A percentile compares a stretch with the other conserved stretches of the same genome.
Evolutionary conservation across 257 asterid species (phyloP).

Genomic region (Salvia hispanica): DNA sequence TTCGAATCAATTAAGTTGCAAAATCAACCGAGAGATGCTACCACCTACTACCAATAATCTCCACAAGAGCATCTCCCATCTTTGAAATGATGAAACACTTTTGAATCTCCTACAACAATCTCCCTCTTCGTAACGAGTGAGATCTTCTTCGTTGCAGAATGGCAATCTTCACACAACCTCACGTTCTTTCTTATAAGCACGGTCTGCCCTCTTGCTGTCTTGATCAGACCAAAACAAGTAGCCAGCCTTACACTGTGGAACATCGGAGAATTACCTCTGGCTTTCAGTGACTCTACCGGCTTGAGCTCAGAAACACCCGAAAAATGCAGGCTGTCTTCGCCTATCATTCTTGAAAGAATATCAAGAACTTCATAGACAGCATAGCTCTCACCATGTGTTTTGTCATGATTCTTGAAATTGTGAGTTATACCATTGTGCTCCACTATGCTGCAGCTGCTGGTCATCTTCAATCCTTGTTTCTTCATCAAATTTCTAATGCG

Average conservation of each 20-base stretch:
- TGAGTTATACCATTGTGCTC: slow-evolving; percentile 45
- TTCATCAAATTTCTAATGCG: slow-evolving; percentile 46
- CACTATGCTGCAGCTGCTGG: slow-evolving; percentile 42
- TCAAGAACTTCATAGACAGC: slow-evolving; percentile 45
- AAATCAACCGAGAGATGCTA: neutral
- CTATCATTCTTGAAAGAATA: slow-evolving; percentile 45
- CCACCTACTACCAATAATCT: slow-evolving; percentile 63
- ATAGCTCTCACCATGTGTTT: slow-evolving; percentile 34
- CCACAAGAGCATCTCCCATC: slow-evolving; percentile 64
- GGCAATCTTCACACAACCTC: slow-evolving; percentile 65
- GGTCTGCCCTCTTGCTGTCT: slow-evolving; percentile 46
- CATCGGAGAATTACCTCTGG: slow-evolving; percentile 33
- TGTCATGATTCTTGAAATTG: slow-evolving; percentile 51
- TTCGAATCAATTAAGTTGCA: neutral
- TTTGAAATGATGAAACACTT: slow-evolving; percentile 60
- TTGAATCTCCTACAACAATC: slow-evolving; percentile 61
- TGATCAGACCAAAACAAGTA: slow-evolving; percentile 55
- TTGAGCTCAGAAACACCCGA: slow-evolving; percentile 32
- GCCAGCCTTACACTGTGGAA: slow-evolving; percentile 70
- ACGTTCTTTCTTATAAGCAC: slow-evolving; percentile 61
- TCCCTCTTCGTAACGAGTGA: slow-evolving; percentile 54
- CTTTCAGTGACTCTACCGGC: slow-evolving; percentile 34
- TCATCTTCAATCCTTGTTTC: slow-evolving; percentile 48
- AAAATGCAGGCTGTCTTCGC: slow-evolving; percentile 23
- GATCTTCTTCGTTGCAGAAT: slow-evolving; percentile 52